Conservation (phyloP, 768 basidiomycete species). For the Mycena maculata region DNA sequence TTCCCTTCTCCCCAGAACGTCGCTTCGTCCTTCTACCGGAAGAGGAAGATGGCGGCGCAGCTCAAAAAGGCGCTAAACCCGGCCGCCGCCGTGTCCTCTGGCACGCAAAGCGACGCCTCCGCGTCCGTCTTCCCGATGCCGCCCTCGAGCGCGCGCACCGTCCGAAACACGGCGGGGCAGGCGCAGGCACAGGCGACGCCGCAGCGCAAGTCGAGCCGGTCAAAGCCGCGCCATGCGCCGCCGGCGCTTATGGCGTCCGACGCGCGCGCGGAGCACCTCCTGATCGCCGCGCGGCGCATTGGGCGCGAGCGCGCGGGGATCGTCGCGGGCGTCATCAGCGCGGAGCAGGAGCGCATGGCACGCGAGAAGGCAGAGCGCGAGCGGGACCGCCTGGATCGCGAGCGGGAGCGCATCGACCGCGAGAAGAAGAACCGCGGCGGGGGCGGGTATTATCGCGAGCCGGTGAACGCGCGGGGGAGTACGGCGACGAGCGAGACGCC, state of each 20-base stretch:
- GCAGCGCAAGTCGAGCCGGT: slow-evolving; percentile 26
- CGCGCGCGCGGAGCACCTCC: slow-evolving; percentile 76
- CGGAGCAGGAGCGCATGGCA: slow-evolving; percentile 53
- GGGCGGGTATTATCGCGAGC: slow-evolving; percentile 29
- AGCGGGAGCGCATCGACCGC: slow-evolving; percentile 44
- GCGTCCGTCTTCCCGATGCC: slow-evolving; percentile 7
- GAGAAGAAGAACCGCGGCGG: slow-evolving; percentile 36
- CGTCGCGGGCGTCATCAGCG: slow-evolving; percentile 61
- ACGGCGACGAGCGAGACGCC: slow-evolving; percentile 1
- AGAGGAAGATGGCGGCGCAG: slow-evolving; percentile 36
- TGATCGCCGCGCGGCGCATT: slow-evolving; percentile 77
- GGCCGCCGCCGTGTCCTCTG: slow-evolving; percentile 25
- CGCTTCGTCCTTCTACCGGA: slow-evolving; percentile 39
- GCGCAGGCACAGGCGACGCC: slow-evolving; percentile 11
- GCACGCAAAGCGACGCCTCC: not conserved
- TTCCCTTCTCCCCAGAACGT: slow-evolving; percentile 40
- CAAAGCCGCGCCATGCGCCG: slow-evolving; percentile 38
- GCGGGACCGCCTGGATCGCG: slow-evolving; percentile 43
- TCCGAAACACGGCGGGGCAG: slow-evolving; percentile 31
- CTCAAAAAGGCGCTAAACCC: slow-evolving; percentile 35
- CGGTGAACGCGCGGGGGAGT: not conserved
- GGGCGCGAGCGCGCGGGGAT: slow-evolving; percentile 70
- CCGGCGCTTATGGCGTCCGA: slow-evolving; percentile 61
- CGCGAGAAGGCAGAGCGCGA: slow-evolving; percentile 45
- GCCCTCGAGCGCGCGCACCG: slow-evolving; percentile 20